Evolutionary conservation across 352 stramenopile species (phyloP).

Genomic region (Phytopythium vexans): DNA sequence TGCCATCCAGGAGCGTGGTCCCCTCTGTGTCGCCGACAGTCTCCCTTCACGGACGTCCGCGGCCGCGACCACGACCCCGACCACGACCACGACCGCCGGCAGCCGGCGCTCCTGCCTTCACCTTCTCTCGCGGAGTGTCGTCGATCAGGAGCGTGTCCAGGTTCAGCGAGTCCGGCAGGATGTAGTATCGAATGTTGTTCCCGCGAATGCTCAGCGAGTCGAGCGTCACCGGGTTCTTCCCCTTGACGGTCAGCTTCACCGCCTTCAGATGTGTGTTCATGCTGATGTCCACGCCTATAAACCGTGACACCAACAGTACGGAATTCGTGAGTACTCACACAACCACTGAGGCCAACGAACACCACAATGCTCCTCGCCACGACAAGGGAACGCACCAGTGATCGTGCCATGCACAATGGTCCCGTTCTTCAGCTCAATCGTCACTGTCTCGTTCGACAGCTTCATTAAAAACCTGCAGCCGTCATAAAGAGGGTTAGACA

Average conservation of each 20-base stretch:
- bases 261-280: constrained; percentile 99
- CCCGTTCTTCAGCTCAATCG: constrained; percentile 99
- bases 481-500: constrained; percentile 1
- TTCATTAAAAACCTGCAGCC: constrained; percentile 96
- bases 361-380: not conserved
- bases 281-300: constrained; percentile 95
- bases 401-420: constrained; percentile 99
- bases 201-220: constrained; percentile 97
- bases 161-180: constrained; percentile 96
- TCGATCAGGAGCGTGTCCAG: constrained; percentile 98
- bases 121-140: constrained; percentile 96
- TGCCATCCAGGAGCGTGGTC: too few relatives aligned
- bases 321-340: not conserved
- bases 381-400: constrained; percentile 53
- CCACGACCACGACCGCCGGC: constrained; percentile 73
- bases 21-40: too few relatives aligned
- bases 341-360: not conserved
- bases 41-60: constrained; percentile 30
- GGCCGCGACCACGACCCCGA: constrained; percentile 68
- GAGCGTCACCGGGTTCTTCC: constrained; percentile 96
- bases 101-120: constrained; percentile 64
- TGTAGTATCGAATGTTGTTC: constrained; percentile 97
- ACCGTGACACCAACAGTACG: too few relatives aligned
- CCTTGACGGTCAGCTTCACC: constrained; percentile 97
- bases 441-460: constrained; percentile 98